Evolutionary conservation across 2,329 filamentous ascomycete genomes (phyloP), one percentile per base, ranked within the genome.

Genomic region (Sclerotinia subarctica): DNA sequence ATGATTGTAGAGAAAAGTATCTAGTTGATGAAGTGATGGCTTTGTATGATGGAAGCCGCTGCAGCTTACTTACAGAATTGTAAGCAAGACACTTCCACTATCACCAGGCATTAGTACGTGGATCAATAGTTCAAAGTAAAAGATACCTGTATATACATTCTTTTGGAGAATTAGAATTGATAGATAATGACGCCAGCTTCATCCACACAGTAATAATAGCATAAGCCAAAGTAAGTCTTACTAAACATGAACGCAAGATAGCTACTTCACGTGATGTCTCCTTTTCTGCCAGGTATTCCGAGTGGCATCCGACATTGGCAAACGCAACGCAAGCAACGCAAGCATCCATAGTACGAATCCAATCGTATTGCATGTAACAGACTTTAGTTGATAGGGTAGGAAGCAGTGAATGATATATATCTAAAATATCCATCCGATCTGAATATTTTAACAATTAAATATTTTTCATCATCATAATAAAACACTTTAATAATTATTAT

Each of bases 1-100:
- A 38, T 64, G 29, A 62, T 54, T 58, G 69, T 17, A 24, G 19
- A 26, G 58, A 53, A 35, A 46, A 64, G 42, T 21, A 7, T 54
- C n/a, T 63, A 13, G 26, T n/a, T 44, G 56, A 46, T 46, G 47
- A 32, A 63, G 11, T n/a, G 26, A n/a, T 52, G 32, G 26, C 4
- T 53, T 26, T 54, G 44, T 54, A 58, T 46, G 54, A 47, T 8
- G 32, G 59, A n/a, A 62, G 47, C 57, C 65, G 64, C 64, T 71
- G 73, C 21, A 68, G 71, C 70, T 69, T 74, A 71, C 63, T 53
- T 26, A 29, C 44, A 13, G 29, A 59, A 46, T 38, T 51, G 53
- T 66, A 35, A 64, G 51, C 51, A 68, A 56, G 52, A 64, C 47
- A 54, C 32, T 63, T 51, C 46, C 17, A 51, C 59, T 63, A 38